A percentile compares a stretch with the other conserved stretches of the same genome.
These are phyloP conservation scores for Penicillium vulpinum DNA, from an alignment of 2,329 filamentous ascomycete species.

Conservation along the genomic window DNA sequence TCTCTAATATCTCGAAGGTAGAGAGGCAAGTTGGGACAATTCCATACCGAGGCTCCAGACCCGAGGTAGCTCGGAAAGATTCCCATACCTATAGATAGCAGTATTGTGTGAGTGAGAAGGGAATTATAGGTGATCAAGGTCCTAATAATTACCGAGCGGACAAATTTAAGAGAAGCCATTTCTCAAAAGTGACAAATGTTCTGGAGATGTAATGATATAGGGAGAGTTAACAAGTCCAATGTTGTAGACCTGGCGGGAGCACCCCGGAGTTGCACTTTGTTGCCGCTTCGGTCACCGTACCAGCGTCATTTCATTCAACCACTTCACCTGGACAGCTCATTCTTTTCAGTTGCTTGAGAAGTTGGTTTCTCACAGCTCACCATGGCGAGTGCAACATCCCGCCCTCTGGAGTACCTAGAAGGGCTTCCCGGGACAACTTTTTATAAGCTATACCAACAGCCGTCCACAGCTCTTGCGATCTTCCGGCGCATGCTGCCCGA, in stretches of 20 bases:
- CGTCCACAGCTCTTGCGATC: conserved; percentile 90
- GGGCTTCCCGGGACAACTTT: conserved; percentile 86
- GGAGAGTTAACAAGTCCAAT: not conserved
- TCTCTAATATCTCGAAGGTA: not conserved
- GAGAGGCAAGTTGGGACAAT: not conserved
- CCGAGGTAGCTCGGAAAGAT: conserved; percentile 82
- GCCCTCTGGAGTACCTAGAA: conserved; percentile 87
- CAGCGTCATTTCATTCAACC: conserved; percentile 7
- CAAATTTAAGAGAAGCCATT: conserved; percentile 62
- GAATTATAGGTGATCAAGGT: not conserved
- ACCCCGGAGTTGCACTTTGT: conserved; percentile 29
- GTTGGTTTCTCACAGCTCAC: conserved; percentile 33
- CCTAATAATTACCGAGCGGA: conserved; percentile 57
- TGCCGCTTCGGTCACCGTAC: conserved; percentile 34
- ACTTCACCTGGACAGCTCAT: conserved; percentile 12
- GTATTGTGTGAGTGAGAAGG: conserved; percentile 18
- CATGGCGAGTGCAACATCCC: conserved; percentile 59
- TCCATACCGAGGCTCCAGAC: conserved; percentile 79
- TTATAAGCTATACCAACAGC: conserved; percentile 89
- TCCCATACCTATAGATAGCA: conserved; percentile 66
- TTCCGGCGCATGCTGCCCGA: conserved; percentile 97
- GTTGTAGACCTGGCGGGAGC: conserved; percentile 7
- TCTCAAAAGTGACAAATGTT: conserved; percentile 8
- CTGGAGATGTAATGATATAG: not conserved
- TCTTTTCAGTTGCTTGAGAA: conserved; percentile 24